Conservation (phyloP, 306 rosid species). For the Sechiopsis laciniata region DNA sequence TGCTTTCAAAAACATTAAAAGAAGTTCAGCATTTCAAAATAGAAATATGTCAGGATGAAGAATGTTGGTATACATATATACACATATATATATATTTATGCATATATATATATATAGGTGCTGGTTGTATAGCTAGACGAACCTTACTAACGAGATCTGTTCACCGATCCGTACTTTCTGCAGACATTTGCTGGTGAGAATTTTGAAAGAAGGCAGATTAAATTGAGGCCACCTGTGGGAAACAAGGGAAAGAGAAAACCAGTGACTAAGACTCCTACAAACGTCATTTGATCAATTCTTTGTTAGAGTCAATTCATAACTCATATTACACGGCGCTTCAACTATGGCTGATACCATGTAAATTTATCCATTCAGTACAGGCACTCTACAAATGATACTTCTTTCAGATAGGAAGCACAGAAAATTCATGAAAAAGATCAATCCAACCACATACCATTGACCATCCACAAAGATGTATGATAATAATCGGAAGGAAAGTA, state of each 20-base stretch:
- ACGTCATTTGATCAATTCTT: neutral
- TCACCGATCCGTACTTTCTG: slow-evolving; percentile 64
- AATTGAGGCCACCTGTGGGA: slow-evolving; percentile 82
- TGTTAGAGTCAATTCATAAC: neutral
- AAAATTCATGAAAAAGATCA: too few relatives aligned
- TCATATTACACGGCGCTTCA: neutral
- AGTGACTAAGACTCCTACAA: slow-evolving; percentile 1
- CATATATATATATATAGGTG: neutral
- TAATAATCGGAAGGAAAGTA: neutral
- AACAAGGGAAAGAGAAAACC: slow-evolving; percentile 17
- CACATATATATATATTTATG: too few relatives aligned
- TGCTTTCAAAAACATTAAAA: slow-evolving; percentile 59
- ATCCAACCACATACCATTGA: neutral
- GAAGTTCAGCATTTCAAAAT: slow-evolving; percentile 36
- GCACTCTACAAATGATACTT: neutral
- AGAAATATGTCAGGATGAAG: neutral
- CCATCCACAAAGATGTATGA: neutral
- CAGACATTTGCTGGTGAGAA: slow-evolving; percentile 50
- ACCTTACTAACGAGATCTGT: slow-evolving; percentile 80
- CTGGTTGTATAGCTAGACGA: slow-evolving; percentile 24
- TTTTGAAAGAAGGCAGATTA: slow-evolving; percentile 65
- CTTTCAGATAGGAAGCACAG: neutral
- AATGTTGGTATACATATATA: neutral
- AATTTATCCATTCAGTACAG: neutral
- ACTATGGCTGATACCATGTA: neutral